Conservation (phyloP, 805 yeast species). For the Wickerhamiella brachini region DNA sequence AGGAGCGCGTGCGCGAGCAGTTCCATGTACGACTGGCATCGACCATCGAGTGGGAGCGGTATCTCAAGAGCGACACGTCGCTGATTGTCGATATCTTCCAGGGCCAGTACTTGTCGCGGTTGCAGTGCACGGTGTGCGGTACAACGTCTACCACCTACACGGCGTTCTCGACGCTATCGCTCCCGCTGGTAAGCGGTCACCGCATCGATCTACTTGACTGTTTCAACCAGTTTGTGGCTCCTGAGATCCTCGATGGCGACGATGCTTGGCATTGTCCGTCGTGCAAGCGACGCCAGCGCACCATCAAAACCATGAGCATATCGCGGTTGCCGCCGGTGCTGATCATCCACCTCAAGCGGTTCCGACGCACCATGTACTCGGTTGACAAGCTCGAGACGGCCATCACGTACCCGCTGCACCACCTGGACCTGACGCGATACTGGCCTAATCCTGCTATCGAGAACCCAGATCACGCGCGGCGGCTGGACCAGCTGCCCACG, state of each 20-base stretch:
- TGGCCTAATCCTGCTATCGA: conserved; percentile 39
- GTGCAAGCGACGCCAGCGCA: conserved; percentile 49
- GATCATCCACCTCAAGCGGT: conserved; percentile 76
- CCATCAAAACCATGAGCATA: conserved; percentile 57
- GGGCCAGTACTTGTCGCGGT: conserved; percentile 75
- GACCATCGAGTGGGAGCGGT: conserved; percentile 84
- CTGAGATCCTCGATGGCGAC: conserved; percentile 61
- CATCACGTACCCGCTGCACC: conserved; percentile 50
- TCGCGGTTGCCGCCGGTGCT: conserved; percentile 67
- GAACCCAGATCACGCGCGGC: conserved; percentile 29
- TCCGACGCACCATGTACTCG: conserved; percentile 30
- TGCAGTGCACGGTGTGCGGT: conserved; percentile 59
- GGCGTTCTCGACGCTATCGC: conserved; percentile 61
- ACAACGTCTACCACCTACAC: conserved; percentile 76
- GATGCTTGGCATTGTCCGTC: conserved; percentile 76
- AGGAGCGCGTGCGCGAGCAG: conserved; percentile 58
- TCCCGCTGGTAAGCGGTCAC: conserved; percentile 44
- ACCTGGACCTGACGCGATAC: conserved; percentile 50
- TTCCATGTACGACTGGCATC: conserved; percentile 71
- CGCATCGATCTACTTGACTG: conserved; percentile 42
- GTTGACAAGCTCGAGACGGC: conserved; percentile 48
- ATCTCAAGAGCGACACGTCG: conserved; percentile 64
- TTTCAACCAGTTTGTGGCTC: conserved; percentile 59
- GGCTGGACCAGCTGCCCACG: conserved; percentile 38
- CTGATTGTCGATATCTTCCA: conserved; percentile 69